Evolutionary conservation across 495 filamentous ascomycete genomes (phyloP).

Genomic region (Penicillium daleae): DNA sequence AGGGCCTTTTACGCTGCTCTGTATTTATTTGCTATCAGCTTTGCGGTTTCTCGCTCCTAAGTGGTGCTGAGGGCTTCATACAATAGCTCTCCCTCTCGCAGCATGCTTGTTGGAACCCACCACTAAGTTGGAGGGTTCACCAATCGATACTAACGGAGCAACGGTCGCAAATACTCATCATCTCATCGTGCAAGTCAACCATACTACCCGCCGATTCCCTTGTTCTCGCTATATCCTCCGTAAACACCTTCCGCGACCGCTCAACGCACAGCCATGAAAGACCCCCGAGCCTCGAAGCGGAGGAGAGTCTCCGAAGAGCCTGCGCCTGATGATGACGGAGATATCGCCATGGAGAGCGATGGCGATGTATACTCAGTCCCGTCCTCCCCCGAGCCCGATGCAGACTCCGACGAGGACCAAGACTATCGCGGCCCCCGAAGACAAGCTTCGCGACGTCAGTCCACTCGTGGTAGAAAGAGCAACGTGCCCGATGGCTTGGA

Average conservation of each 20-base stretch:
- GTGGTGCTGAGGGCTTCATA: neutral
- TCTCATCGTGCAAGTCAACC: neutral
- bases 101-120: slow-evolving; percentile 9
- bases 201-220: neutral
- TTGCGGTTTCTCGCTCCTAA: neutral
- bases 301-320: slow-evolving; percentile 42
- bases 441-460: slow-evolving; percentile 34
- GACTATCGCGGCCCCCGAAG: slow-evolving; percentile 24
- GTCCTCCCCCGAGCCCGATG: slow-evolving; percentile 24
- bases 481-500: slow-evolving; percentile 10
- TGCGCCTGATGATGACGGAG: slow-evolving; percentile 39
- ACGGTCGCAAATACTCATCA: neutral
- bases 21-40: no score
- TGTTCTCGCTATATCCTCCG: neutral
- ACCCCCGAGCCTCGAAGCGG: slow-evolving; percentile 46
- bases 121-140: neutral
- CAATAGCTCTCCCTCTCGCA: slow-evolving; percentile 12
- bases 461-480: slow-evolving; percentile 22
- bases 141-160: slow-evolving; percentile 2
- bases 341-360: slow-evolving; percentile 36
- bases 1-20: neutral
- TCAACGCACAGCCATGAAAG: slow-evolving; percentile 36
- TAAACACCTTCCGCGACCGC: slow-evolving; percentile 1
- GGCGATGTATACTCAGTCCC: slow-evolving; percentile 22
- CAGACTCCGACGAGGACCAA: slow-evolving; percentile 19